Evolutionary conservation across 345 rosid genomes (phyloP).

Genomic region (Heritiera fomes): DNA sequence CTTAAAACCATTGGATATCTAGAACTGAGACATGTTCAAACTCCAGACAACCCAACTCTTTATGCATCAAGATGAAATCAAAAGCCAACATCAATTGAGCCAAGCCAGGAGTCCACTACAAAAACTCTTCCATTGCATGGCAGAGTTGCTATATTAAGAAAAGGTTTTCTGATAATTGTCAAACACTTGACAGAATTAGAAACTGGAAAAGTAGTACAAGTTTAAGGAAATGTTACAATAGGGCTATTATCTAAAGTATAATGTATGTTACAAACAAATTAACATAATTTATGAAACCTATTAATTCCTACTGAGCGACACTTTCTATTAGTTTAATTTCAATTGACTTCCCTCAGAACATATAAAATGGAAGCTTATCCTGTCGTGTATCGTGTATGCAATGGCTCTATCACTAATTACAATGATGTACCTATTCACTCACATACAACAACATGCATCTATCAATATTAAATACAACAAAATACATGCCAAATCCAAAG

Average conservation of each 20-base stretch:
- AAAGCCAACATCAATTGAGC: too few relatives aligned
- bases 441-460: slow-evolving; percentile 27
- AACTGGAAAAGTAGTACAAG: too few relatives aligned
- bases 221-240: background rate
- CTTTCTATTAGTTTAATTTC: background rate
- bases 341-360: background rate
- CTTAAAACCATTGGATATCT: too few relatives aligned
- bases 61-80: too few relatives aligned
- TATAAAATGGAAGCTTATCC: background rate
- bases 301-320: background rate
- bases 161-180: too few relatives aligned
- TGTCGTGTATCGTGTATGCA: background rate
- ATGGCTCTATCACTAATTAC: slow-evolving; percentile 4
- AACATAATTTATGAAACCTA: background rate
- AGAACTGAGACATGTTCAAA: too few relatives aligned
- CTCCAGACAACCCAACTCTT: too few relatives aligned
- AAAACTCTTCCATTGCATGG: too few relatives aligned
- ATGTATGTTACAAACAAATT: background rate
- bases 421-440: background rate
- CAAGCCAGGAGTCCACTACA: too few relatives aligned
- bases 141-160: too few relatives aligned
- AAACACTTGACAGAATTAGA: too few relatives aligned
- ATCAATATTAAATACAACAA: slow-evolving; percentile 22
- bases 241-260: background rate
- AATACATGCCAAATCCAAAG: slow-evolving; percentile 22